Conservation (phyloP, 371 early-diverging fungal genomes). For the Paraphysoderma sedebokerense region DNA sequence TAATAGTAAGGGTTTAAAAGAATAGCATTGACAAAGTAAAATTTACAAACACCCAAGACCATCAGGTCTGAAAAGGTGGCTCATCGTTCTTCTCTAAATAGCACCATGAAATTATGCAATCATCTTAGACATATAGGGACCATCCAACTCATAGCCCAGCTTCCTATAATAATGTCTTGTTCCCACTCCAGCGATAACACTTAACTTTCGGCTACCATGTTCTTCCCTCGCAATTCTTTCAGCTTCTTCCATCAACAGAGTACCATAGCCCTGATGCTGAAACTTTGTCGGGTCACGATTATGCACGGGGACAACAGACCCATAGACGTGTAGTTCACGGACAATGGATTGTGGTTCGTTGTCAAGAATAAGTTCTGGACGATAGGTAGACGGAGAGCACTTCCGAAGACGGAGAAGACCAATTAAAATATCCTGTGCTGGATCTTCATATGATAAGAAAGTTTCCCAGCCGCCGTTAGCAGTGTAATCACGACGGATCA, state of each 20-base stretch:
- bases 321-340: slow-evolving; percentile 99
- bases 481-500: slow-evolving; percentile 96
- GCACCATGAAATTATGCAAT: not conserved
- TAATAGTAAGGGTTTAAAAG: no score
- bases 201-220: slow-evolving; percentile 89
- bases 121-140: slow-evolving; percentile 16
- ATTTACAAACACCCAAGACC: no score
- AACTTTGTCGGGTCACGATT: slow-evolving; percentile 92
- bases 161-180: slow-evolving; percentile 98
- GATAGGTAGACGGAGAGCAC: slow-evolving; percentile 77
- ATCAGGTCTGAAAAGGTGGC: no score
- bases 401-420: slow-evolving; percentile 95
- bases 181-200: slow-evolving; percentile 97
- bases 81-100: no score
- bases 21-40: no score
- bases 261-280: slow-evolving; percentile 99
- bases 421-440: slow-evolving; percentile 93
- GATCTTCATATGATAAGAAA: slow-evolving; percentile 98
- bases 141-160: slow-evolving; percentile 95
- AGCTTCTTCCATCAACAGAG: slow-evolving; percentile 97
- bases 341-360: slow-evolving; percentile 78
- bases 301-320: slow-evolving; percentile 93
- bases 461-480: slow-evolving; percentile 99
- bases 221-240: slow-evolving; percentile 98
- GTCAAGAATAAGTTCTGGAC: slow-evolving; percentile 70